phyloP scores from a whole-genome alignment of 2,329 filamentous ascomycete genomes.

The Corinectria fuckeliana region DNA sequence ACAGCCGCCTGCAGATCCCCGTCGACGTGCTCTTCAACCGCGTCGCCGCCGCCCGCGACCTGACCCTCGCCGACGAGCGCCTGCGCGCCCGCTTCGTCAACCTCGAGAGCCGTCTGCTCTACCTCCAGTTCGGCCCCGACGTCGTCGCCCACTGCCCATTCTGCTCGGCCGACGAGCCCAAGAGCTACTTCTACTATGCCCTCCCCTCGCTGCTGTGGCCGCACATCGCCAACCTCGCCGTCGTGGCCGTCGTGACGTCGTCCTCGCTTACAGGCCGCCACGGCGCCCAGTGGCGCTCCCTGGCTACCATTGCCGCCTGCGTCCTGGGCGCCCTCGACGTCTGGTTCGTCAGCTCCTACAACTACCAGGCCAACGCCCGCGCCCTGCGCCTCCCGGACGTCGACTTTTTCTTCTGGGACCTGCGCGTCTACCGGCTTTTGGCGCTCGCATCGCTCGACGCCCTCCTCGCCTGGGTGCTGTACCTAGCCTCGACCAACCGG shows the following conservation, averaged over 20 bases:
- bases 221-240: slow-evolving; percentile 79
- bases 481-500: slow-evolving; percentile 79
- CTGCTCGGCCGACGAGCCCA: slow-evolving; percentile 74
- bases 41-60: slow-evolving; percentile 64
- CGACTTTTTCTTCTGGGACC: slow-evolving; percentile 75
- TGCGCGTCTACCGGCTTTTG: slow-evolving; percentile 67
- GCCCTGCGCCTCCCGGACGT: slow-evolving; percentile 68
- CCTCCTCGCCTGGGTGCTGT: slow-evolving; percentile 70
- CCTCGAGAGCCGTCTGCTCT: slow-evolving; percentile 76
- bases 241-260: slow-evolving; percentile 78
- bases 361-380: slow-evolving; percentile 67
- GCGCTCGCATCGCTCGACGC: slow-evolving; percentile 70
- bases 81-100: slow-evolving; percentile 74
- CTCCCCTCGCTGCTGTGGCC: slow-evolving; percentile 74
- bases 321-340: slow-evolving; percentile 68
- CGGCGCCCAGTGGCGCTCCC: slow-evolving; percentile 71
- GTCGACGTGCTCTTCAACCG: slow-evolving; percentile 84
- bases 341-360: slow-evolving; percentile 69
- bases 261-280: slow-evolving; percentile 67
- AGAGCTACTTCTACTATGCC: slow-evolving; percentile 80
- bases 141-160: slow-evolving; percentile 80
- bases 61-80: slow-evolving; percentile 66
- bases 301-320: slow-evolving; percentile 69
- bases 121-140: slow-evolving; percentile 81
- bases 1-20: slow-evolving; percentile 85